A percentile compares a stretch with the other conserved stretches of the same genome.
These are phyloP conservation scores for Chrysoporthe austroafricana DNA, from an alignment of 2,329 filamentous ascomycete genomes.

Conservation along the genomic window DNA sequence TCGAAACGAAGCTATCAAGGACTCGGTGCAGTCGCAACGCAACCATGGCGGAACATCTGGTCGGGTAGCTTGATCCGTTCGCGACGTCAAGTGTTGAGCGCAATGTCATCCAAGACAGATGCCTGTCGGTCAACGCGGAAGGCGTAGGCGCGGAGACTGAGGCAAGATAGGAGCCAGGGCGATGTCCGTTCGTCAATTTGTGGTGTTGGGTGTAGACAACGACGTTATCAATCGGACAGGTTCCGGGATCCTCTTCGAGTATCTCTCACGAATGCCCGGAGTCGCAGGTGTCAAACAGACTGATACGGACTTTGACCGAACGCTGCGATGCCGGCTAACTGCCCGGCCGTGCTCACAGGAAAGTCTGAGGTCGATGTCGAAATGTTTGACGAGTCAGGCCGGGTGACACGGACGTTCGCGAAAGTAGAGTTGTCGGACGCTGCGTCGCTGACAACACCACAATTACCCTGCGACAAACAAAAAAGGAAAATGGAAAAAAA, in stretches of 20 bases:
- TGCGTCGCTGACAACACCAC: not conserved
- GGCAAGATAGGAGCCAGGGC: too few species aligned
- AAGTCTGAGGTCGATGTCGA: slow-evolving; percentile 11
- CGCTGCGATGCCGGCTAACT: slow-evolving; percentile 16
- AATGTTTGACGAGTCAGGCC: not conserved
- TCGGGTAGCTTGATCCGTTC: slow-evolving; percentile 7
- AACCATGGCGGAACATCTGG: slow-evolving; percentile 41
- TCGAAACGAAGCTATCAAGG: slow-evolving; percentile 30
- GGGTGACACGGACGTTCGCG: not conserved
- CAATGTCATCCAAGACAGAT: not conserved
- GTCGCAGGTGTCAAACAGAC: slow-evolving; percentile 10
- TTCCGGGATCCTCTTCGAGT: slow-evolving; percentile 11
- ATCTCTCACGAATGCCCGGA: slow-evolving; percentile 7
- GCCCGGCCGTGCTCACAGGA: slow-evolving; percentile 1
- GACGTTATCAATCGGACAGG: slow-evolving; percentile 2
- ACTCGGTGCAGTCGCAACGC: slow-evolving; percentile 34
- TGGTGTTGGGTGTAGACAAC: not conserved
- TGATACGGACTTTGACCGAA: slow-evolving; percentile 26
- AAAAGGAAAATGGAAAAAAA: too few species aligned
- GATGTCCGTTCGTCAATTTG: not conserved
- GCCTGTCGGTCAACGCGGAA: not conserved
- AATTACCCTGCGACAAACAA: not conserved
- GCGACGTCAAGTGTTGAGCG: not conserved
- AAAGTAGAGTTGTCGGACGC: not conserved
- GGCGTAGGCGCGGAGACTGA: not conserved